These are phyloP conservation scores for Nakazawaea ambrosiae DNA, from an alignment of 805 yeast species.

Conservation along the genomic window DNA sequence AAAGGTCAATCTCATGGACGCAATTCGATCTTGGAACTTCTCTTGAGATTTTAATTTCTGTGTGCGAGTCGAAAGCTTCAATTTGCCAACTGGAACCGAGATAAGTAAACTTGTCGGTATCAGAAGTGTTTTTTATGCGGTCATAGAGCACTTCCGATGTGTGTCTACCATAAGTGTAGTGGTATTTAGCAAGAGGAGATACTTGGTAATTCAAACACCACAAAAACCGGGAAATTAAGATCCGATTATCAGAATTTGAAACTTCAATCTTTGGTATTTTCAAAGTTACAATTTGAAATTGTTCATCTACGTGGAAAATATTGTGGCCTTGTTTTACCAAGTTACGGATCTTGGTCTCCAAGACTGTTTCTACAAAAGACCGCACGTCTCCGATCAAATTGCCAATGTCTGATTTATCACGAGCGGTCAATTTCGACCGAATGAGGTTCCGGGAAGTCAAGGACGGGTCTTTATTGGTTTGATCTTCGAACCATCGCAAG, in stretches of 20 bases:
- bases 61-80: neutral
- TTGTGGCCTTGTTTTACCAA: no score
- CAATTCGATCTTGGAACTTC: constrained; percentile 2
- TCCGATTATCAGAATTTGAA: constrained; percentile 6
- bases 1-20: no score
- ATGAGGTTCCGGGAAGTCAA: constrained; percentile 55
- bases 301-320: no score
- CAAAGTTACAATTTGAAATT: no score
- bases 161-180: constrained; percentile 14
- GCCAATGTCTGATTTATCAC: no score
- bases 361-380: no score
- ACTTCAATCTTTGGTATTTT: neutral
- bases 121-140: no score
- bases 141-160: no score
- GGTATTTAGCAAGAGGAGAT: constrained; percentile 17
- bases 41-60: neutral
- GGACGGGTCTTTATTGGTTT: constrained; percentile 46
- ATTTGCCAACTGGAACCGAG: constrained; percentile 1
- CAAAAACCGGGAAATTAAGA: constrained; percentile 21
- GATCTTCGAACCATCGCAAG: constrained; percentile 65
- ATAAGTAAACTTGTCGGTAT: neutral
- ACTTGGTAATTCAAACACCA: constrained; percentile 17
- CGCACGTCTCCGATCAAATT: no score
- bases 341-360: no score
- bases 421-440: no score